Evolutionary conservation across 768 basidiomycete genomes (phyloP).

Genomic region (Butyriboletus loyo): DNA sequence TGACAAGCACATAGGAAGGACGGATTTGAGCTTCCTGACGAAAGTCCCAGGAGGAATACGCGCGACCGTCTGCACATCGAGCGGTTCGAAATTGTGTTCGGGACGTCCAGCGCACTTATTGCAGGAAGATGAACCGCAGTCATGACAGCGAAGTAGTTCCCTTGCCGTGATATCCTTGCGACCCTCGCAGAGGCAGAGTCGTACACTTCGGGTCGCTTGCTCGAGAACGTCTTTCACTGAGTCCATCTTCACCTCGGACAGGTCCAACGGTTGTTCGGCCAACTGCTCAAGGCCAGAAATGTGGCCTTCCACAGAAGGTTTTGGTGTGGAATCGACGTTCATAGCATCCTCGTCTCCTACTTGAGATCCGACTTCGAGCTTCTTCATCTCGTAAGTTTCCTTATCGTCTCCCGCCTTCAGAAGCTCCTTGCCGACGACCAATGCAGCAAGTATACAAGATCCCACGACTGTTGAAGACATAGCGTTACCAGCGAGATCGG

Average conservation of each 20-base stretch:
- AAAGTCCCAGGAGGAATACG: conserved; percentile 75
- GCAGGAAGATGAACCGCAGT: conserved; percentile 80
- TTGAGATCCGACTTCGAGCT: conserved; percentile 33
- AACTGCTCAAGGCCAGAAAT: conserved; percentile 75
- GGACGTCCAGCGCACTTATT: conserved; percentile 87
- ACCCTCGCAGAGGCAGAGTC: conserved; percentile 91
- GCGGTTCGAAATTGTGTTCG: conserved; percentile 68
- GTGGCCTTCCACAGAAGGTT: conserved; percentile 40
- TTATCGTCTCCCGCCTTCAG: conserved; percentile 65
- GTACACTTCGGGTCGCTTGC: conserved; percentile 64
- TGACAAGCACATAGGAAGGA: conserved; percentile 82
- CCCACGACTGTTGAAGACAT: conserved; percentile 98
- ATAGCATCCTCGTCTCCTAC: conserved; percentile 39
- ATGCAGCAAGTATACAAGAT: conserved; percentile 78
- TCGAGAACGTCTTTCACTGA: conserved; percentile 56
- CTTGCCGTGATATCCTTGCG: conserved; percentile 71
- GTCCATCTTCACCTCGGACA: conserved; percentile 50
- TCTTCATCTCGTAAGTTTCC: conserved; percentile 66
- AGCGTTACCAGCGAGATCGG: conserved; percentile 93
- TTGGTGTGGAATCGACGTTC: conserved; percentile 44
- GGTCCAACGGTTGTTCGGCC: conserved; percentile 58
- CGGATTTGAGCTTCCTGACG: conserved; percentile 70
- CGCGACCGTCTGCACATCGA: conserved; percentile 49
- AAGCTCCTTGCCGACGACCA: conserved; percentile 63
- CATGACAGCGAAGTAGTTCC: conserved; percentile 62